Percentiles rank a stretch among this genome's conserved stretches.
Evolutionary conservation across 805 yeast species (phyloP).

Genomic region (Kuraishia floccosa): DNA sequence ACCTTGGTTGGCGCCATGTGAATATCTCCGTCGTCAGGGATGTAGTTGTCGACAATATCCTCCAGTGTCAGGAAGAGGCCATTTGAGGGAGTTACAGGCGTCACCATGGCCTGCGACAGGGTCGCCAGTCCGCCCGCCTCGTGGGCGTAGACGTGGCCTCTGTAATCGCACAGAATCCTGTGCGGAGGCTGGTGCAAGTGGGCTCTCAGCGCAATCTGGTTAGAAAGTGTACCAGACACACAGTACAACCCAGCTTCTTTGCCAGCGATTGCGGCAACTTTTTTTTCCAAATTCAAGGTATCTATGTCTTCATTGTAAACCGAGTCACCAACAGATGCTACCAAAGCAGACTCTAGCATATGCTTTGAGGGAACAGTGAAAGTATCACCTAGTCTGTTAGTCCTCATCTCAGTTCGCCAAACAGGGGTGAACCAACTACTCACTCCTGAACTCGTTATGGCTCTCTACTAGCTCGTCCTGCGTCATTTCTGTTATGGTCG

Average conservation of each 20-base stretch:
- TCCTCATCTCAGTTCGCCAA: neutral
- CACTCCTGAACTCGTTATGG: constrained; percentile 45
- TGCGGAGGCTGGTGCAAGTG: constrained; percentile 79
- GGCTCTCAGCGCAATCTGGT: constrained; percentile 75
- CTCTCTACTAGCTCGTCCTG: neutral
- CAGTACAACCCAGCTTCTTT: constrained; percentile 75
- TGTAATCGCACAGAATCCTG: constrained; percentile 71
- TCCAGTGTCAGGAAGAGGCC: constrained; percentile 71
- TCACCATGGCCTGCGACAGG: constrained; percentile 85
- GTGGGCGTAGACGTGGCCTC: constrained; percentile 73
- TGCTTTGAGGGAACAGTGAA: constrained; percentile 77
- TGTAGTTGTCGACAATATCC: constrained; percentile 50
- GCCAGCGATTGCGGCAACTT: constrained; percentile 61
- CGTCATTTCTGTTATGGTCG: constrained; percentile 1
- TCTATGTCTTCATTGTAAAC: constrained; percentile 77
- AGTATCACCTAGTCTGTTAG: constrained; percentile 39
- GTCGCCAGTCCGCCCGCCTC: constrained; percentile 93
- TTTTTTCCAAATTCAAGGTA: constrained; percentile 51
- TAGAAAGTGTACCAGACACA: constrained; percentile 83
- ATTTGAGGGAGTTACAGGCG: constrained; percentile 72
- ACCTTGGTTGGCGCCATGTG: constrained; percentile 85
- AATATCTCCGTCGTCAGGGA: constrained; percentile 74
- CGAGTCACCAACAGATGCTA: constrained; percentile 68
- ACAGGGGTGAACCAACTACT: neutral
- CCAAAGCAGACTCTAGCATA: constrained; percentile 52